Evolutionary conservation across 75 land plant species (phyloP), one percentile per base, ranked within the genome.

Genomic region (Sequoiadendron giganteum): DNA sequence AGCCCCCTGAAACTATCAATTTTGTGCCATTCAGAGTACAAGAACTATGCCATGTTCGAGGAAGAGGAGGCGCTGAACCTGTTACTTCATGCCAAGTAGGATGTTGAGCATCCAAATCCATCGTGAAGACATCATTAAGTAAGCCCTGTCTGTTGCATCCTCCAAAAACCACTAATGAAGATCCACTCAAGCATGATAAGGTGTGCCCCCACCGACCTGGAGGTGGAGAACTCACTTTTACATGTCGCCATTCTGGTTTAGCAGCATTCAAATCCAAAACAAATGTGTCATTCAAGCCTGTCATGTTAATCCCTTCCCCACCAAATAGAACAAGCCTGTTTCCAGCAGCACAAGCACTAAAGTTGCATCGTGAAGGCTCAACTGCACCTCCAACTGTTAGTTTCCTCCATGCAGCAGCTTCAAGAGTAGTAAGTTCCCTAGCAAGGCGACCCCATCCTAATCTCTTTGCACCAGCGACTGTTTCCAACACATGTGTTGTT

Each of bases 181-280:
- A 96, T 6, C 93, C 96, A 90, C 95, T 94, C 39, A 96, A 86
- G 90, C 97, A 95, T 32, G 96, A 90, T 28, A 96, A 89, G 15
- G 97, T 96, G 90, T 96, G 97, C 14, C 97, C 97, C 97, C 97
- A 96, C 7, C 97, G 89, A 15, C 97, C 97, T 49, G 97, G 97
- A 28, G 97, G 97, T 10, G 97, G 92, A 28, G 96, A 95, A 38
- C 90, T 88, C 77, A 95, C 98, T 70, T 95, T 92, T 30, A 96
- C 94, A 87, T 92, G 96, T 38, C 89, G 90, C 98, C 98, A 96
- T 86, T 94, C 98, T 8, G 98, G 98, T 47, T 89, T 89, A 19
- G 88, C 90, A 2, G 94, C 90, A 85, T 95, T 92, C 78, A 96
- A 88, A 86, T 96, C 95, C 85, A 96, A 84, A 13, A 96, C 95